A percentile compares a stretch with the other conserved stretches of the same genome.
phyloP scores from a whole-genome alignment of 208 protist species.

The Herpetomonas tarakana region DNA sequence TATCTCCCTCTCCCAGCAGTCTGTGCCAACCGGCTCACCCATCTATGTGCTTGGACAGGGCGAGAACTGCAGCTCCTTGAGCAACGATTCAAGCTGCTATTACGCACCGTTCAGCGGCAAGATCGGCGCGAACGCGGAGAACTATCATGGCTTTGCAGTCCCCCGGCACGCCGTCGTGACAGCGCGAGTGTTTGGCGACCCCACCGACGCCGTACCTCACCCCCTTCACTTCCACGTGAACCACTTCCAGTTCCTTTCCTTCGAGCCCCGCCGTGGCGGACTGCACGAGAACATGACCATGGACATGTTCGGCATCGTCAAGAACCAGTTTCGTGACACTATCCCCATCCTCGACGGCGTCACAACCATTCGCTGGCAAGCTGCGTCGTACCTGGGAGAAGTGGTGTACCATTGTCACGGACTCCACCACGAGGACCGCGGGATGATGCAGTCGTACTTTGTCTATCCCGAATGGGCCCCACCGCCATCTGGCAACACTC shows the following conservation, averaged over 20 bases:
- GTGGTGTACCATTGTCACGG: conserved; percentile 87
- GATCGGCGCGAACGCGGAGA: conserved; percentile 15
- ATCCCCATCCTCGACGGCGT: conserved; percentile 86
- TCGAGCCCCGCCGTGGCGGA: conserved; percentile 62
- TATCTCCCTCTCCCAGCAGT: conserved; percentile 68
- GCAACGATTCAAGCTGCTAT: conserved; percentile 51
- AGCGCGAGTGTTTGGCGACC: conserved; percentile 68
- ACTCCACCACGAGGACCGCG: conserved; percentile 73
- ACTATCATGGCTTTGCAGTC: conserved; percentile 69
- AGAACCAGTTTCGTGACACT: conserved; percentile 72
- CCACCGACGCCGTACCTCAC: conserved; percentile 62
- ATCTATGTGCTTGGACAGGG: conserved; percentile 79
- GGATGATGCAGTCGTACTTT: conserved; percentile 86
- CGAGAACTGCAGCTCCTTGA: conserved; percentile 51
- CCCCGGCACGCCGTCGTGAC: conserved; percentile 57
- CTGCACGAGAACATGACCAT: conserved; percentile 72
- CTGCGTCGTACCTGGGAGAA: conserved; percentile 69
- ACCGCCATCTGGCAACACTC: neutral
- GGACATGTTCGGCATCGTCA: conserved; percentile 54
- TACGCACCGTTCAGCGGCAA: conserved; percentile 69
- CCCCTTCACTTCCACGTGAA: conserved; percentile 87
- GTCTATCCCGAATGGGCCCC: conserved; percentile 25
- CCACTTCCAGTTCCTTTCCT: conserved; percentile 79
- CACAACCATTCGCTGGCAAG: conserved; percentile 78
- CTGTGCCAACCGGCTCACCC: conserved; percentile 17